Percentiles rank a stretch among this genome's conserved stretches.
These are phyloP conservation scores for Sextonia rubra DNA, from an alignment of 164 flowering plant species.

Conservation along the genomic window DNA sequence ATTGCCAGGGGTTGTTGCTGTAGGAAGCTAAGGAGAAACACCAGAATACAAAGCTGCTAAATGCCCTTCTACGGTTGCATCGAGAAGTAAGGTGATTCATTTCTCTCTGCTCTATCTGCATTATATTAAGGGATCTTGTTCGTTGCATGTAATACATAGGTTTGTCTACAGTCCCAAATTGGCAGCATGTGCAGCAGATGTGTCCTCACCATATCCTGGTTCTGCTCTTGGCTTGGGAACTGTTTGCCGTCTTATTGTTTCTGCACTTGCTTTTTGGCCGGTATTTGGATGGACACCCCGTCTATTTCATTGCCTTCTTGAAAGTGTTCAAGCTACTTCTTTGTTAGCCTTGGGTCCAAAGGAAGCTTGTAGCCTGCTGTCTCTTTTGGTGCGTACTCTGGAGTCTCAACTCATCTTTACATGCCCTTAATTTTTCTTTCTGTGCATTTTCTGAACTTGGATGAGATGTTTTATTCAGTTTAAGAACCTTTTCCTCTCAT, in stretches of 20 bases:
- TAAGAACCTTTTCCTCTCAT: background rate
- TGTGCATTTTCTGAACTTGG: too few relatives aligned
- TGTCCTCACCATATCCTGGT: constrained; percentile 63
- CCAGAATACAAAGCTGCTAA: constrained; percentile 82
- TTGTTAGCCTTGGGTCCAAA: constrained; percentile 83
- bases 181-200: constrained; percentile 83
- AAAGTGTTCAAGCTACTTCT: constrained; percentile 67
- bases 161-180: constrained; percentile 73
- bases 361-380: constrained; percentile 88
- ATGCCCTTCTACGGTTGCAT: constrained; percentile 75
- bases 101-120: background rate
- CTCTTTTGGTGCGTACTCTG: constrained; percentile 60
- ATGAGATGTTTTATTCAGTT: too few relatives aligned
- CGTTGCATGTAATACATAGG: constrained; percentile 6
- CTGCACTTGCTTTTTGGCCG: constrained; percentile 95
- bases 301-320: constrained; percentile 68
- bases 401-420: background rate
- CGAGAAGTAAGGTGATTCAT: constrained; percentile 78
- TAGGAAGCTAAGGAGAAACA: constrained; percentile 89
- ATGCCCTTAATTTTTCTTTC: too few relatives aligned
- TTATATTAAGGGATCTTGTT: background rate
- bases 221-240: constrained; percentile 80
- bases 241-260: constrained; percentile 80
- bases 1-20: background rate
- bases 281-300: constrained; percentile 90